phyloP scores from a whole-genome alignment of 2,329 filamentous ascomycete genomes.

The Stachybotrys elegans region DNA sequence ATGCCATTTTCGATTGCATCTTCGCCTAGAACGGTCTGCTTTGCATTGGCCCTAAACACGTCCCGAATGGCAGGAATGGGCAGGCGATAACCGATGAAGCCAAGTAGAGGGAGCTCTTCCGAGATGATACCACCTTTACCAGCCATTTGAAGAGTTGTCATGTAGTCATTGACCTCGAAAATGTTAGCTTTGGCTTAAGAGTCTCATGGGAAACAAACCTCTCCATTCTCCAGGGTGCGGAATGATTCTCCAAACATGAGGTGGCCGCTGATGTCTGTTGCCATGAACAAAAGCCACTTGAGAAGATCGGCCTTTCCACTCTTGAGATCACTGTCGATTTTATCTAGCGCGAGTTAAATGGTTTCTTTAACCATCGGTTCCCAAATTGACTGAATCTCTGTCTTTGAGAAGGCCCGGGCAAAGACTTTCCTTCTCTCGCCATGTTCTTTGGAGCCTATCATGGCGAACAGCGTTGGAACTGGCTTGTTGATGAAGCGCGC shows the following conservation, averaged over 20 bases:
- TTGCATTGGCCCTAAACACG: neutral
- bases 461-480: neutral
- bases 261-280: neutral
- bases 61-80: neutral
- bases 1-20: neutral
- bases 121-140: neutral
- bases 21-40: neutral
- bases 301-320: neutral
- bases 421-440: neutral
- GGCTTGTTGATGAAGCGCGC: neutral
- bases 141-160: neutral
- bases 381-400: neutral
- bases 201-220: neutral
- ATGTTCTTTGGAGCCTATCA: neutral
- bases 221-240: neutral
- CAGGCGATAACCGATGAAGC: neutral
- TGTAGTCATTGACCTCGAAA: neutral
- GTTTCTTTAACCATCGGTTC: constrained; percentile 1
- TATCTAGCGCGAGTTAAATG: neutral
- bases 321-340: neutral
- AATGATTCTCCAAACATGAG: constrained; percentile 3
- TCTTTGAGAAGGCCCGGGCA: neutral
- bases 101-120: neutral
- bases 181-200: neutral
- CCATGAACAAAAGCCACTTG: constrained; percentile 1